Evolutionary conservation across 805 yeast species (phyloP).

Genomic region (Yarrowia sp.): DNA sequence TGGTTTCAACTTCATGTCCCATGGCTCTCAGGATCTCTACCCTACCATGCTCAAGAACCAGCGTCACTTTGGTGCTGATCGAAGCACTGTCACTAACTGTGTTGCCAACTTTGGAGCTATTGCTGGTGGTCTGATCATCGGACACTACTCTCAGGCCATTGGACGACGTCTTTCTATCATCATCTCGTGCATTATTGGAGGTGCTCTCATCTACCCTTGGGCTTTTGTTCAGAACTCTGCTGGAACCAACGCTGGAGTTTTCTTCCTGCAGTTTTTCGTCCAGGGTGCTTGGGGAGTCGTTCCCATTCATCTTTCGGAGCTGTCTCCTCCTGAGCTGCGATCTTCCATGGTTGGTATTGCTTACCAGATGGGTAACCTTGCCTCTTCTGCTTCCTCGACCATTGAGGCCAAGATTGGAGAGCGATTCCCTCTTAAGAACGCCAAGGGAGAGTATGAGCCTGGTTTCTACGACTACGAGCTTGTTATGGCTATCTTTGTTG

Average conservation of each 20-base stretch:
- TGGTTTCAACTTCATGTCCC: slow-evolving; percentile 68
- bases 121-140: slow-evolving; percentile 59
- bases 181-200: slow-evolving; percentile 52
- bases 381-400: slow-evolving; percentile 67
- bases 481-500: slow-evolving; percentile 69
- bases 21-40: slow-evolving; percentile 70
- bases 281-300: slow-evolving; percentile 70
- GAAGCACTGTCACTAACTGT: slow-evolving; percentile 57
- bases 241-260: slow-evolving; percentile 57
- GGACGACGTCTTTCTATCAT: slow-evolving; percentile 63
- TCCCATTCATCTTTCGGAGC: slow-evolving; percentile 64
- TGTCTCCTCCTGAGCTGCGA: slow-evolving; percentile 64
- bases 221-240: slow-evolving; percentile 47
- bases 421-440: slow-evolving; percentile 51
- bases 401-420: slow-evolving; percentile 64
- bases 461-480: slow-evolving; percentile 56
- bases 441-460: slow-evolving; percentile 36
- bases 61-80: slow-evolving; percentile 46
- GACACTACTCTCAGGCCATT: slow-evolving; percentile 53
- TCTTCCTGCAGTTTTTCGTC: slow-evolving; percentile 63
- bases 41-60: slow-evolving; percentile 62
- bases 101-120: slow-evolving; percentile 69
- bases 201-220: slow-evolving; percentile 63
- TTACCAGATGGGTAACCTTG: slow-evolving; percentile 72
- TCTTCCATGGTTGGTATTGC: slow-evolving; percentile 60